Evolutionary conservation across 306 rosid genomes (phyloP), one percentile per base, ranked within the genome.

Genomic region (Malus sylvestris): DNA sequence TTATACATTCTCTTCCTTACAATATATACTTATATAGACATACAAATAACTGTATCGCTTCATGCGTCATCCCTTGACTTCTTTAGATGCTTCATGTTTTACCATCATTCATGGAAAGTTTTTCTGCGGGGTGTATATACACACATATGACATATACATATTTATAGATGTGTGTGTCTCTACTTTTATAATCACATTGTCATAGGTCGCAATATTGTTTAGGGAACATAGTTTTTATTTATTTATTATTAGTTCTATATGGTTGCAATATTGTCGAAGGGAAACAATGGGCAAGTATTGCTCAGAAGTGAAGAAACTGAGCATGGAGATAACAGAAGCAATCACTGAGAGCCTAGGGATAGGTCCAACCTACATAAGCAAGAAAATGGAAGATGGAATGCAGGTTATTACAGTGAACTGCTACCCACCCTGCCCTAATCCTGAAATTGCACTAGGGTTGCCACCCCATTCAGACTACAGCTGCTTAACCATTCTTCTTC

Each of bases 391-490:
- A 72, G 67, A 78, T 20, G 91, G 88, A 25, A 75, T 83, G 86
- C 96, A 90, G 71, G 87, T 83, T 6, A 73, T 74, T 69, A 76
- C 85, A 23, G 81, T 90, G 69, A 90, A 88, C 51, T 82, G 85
- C 82, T 86, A 90, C 60, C 89, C 90, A 6, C 79, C 85, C 0
- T 84, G 90, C 67, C 92, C 90, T 20, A 32, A 81, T 25, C 88
- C 87, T 13, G 84, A 79, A 15, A 23, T 85, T 8, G 81, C 81
- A 11, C 76, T 86, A 10, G 96, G 89, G 9, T 40, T 83, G 33
- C 89, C 91, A 2, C 96, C 93, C 59, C 91, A 90, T 76, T 80
- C 89, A 23, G 90, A 85, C 75, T 81, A 82, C 73, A 83, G 84
- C 57, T 88, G 88, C 86, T 57, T 88, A 44, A 90, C 88, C 70